Evolutionary conservation across 192 early-diverging fungal species (phyloP).

Genomic region (Coemansia sp.): DNA sequence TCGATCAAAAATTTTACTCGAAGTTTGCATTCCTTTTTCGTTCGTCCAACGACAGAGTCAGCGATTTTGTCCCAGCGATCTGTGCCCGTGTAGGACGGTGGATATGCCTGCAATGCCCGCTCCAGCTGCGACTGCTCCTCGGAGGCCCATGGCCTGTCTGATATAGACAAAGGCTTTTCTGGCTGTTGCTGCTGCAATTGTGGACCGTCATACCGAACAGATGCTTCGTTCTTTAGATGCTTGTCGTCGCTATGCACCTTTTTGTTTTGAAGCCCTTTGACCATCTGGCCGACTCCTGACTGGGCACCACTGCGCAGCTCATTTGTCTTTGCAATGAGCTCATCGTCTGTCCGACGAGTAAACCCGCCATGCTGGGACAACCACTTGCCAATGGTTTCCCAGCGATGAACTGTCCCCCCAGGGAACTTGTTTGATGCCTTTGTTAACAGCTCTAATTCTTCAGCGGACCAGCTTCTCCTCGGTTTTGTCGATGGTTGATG

Average conservation of each 20-base stretch:
- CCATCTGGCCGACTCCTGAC: conserved; percentile 36
- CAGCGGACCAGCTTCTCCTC: conserved; percentile 60
- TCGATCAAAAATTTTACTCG: conserved; percentile 55
- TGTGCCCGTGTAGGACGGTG: conserved; percentile 57
- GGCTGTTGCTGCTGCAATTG: neutral
- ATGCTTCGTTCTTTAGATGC: conserved; percentile 9
- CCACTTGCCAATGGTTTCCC: conserved; percentile 79
- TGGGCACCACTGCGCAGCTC: conserved; percentile 63
- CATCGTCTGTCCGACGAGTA: conserved; percentile 60
- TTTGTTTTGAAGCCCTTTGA: conserved; percentile 39
- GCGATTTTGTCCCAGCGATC: conserved; percentile 71
- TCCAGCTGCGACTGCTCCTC: conserved; percentile 59
- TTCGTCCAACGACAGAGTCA: conserved; percentile 55
- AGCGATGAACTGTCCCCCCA: conserved; percentile 69
- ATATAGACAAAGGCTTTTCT: neutral
- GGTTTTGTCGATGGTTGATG: neutral
- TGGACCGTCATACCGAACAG: conserved; percentile 29
- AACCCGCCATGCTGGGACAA: conserved; percentile 70
- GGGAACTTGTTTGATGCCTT: conserved; percentile 82
- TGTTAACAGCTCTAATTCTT: conserved; percentile 72
- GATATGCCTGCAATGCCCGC: conserved; percentile 59
- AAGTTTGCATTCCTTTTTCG: conserved; percentile 65
- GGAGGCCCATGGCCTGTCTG: conserved; percentile 54
- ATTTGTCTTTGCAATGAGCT: conserved; percentile 70
- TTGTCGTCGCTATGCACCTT: conserved; percentile 20